A percentile compares a stretch with the other conserved stretches of the same genome.
Evolutionary conservation across 2,329 filamentous ascomycete species (phyloP).

Genomic region (Fusarium irregulare): DNA sequence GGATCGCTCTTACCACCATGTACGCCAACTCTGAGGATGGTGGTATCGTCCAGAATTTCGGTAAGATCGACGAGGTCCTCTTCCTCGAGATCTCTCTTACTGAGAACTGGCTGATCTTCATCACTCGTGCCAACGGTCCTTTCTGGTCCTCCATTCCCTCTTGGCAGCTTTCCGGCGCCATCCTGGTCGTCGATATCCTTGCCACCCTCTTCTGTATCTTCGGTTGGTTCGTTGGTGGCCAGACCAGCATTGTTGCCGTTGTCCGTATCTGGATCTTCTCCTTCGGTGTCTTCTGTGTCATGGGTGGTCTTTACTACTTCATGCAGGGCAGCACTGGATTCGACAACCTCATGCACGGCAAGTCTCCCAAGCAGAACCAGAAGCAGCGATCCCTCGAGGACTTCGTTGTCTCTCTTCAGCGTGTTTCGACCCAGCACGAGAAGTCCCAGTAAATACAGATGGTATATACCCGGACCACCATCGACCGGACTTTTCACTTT

Average conservation of each 20-base stretch:
- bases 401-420: constrained; percentile 89
- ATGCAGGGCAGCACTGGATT: constrained; percentile 84
- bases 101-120: constrained; percentile 97
- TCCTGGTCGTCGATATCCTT: constrained; percentile 83
- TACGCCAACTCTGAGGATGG: constrained; percentile 74
- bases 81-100: constrained; percentile 92
- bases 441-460: constrained; percentile 74
- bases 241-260: constrained; percentile 83
- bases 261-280: constrained; percentile 93
- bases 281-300: constrained; percentile 87
- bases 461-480: constrained; percentile 55
- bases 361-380: constrained; percentile 81
- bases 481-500: constrained; percentile 54
- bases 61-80: constrained; percentile 82
- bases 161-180: constrained; percentile 83
- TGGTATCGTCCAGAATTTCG: constrained; percentile 91
- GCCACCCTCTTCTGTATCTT: constrained; percentile 89
- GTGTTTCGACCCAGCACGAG: constrained; percentile 92
- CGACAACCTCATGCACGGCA: constrained; percentile 94
- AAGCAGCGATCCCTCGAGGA: constrained; percentile 90
- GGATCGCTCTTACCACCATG: constrained; percentile 91
- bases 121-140: constrained; percentile 90
- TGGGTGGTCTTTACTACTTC: constrained; percentile 80
- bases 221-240: constrained; percentile 79
- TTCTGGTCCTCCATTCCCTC: constrained; percentile 93